phyloP scores from a whole-genome alignment of 2,329 filamentous ascomycete genomes.

The Fusarium sp. region DNA sequence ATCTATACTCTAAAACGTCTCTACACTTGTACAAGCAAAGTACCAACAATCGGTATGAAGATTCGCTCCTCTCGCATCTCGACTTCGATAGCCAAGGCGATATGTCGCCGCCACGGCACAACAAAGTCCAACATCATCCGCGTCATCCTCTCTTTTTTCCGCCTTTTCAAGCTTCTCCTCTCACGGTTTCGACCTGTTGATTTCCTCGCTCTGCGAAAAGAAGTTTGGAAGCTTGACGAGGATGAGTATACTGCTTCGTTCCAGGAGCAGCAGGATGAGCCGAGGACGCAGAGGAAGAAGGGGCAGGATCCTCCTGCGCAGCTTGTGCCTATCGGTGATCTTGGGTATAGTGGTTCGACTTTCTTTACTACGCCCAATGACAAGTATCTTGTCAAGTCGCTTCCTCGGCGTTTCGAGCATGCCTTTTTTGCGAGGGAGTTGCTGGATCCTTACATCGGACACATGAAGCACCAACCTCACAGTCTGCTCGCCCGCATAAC shows the following conservation, averaged over 20 bases:
- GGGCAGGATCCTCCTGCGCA: conserved; percentile 45
- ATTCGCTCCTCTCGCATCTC: conserved; percentile 60
- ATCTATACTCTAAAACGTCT: neutral
- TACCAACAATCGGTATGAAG: conserved; percentile 41
- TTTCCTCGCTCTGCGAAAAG: conserved; percentile 45
- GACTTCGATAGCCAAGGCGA: conserved; percentile 67
- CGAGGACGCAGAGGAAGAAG: conserved; percentile 38
- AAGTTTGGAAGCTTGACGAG: conserved; percentile 51
- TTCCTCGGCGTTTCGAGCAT: conserved; percentile 77
- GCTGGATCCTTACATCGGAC: conserved; percentile 71
- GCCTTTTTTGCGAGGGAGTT: conserved; percentile 76
- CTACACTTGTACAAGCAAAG: neutral
- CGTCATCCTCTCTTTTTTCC: conserved; percentile 48
- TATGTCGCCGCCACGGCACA: conserved; percentile 55
- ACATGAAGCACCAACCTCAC: conserved; percentile 70
- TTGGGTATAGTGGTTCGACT: conserved; percentile 81
- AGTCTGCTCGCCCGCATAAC: conserved; percentile 78
- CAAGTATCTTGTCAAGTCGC: conserved; percentile 78
- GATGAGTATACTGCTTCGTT: conserved; percentile 56
- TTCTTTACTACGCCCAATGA: conserved; percentile 77
- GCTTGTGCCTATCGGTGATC: conserved; percentile 71
- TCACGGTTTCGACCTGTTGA: conserved; percentile 45
- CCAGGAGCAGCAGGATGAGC: conserved; percentile 7
- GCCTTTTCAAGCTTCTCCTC: conserved; percentile 49
- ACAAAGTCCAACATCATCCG: conserved; percentile 45